phyloP scores from a whole-genome alignment of 1,284 basidiomycete species.

The Ceratobasidium theobromae region DNA sequence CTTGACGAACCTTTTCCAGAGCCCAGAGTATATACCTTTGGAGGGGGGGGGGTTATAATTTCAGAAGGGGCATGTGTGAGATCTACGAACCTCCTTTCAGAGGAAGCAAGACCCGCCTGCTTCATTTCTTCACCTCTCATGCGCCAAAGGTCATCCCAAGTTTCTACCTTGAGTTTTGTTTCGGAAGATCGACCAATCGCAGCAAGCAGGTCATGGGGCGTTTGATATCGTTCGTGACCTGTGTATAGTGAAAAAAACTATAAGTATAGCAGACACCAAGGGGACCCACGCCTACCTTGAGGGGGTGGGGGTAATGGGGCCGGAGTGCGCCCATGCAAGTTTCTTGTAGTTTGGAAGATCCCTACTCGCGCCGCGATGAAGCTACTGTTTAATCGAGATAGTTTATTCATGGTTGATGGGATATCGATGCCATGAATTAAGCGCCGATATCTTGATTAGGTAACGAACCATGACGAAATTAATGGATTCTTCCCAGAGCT shows the following conservation, averaged over 20 bases:
- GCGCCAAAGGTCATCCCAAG: conserved; percentile 43
- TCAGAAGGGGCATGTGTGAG: neutral
- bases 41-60: neutral
- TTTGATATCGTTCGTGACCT: conserved; percentile 13
- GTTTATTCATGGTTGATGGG: no score
- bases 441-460: neutral
- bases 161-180: conserved; percentile 42
- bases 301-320: neutral
- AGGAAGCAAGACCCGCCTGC: conserved; percentile 39
- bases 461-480: no score
- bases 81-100: conserved; percentile 38
- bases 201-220: conserved; percentile 39
- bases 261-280: neutral
- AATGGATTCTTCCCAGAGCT: no score
- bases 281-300: neutral
- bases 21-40: conserved; percentile 42
- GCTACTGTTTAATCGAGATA: neutral
- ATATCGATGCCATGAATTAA: no score
- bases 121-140: conserved; percentile 40
- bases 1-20: conserved; percentile 43
- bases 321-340: neutral
- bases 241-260: neutral
- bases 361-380: neutral
- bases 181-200: conserved; percentile 41
- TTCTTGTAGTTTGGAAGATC: neutral